These are phyloP conservation scores for Scedosporium boydii DNA, from an alignment of 2,329 filamentous ascomycete genomes.

Conservation along the genomic window DNA sequence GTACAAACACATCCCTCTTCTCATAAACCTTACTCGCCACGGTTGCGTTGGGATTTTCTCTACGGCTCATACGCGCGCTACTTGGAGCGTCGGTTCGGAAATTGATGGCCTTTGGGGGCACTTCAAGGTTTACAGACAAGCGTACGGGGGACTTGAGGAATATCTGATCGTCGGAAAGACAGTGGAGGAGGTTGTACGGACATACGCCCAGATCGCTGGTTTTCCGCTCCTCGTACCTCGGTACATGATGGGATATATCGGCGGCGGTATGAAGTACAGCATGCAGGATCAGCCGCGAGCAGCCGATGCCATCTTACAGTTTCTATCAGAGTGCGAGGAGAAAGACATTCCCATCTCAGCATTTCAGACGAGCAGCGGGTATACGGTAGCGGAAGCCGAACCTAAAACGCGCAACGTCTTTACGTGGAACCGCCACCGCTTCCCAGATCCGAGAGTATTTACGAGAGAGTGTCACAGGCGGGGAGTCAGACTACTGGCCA, in stretches of 20 bases:
- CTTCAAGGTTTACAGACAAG: conserved; percentile 66
- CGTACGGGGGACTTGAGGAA: conserved; percentile 62
- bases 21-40: conserved; percentile 56
- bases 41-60: conserved; percentile 62
- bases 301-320: conserved; percentile 50
- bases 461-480: conserved; percentile 50
- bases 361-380: conserved; percentile 65
- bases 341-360: conserved; percentile 62
- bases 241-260: conserved; percentile 66
- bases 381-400: conserved; percentile 56
- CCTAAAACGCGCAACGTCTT: conserved; percentile 64
- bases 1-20: conserved; percentile 66
- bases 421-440: conserved; percentile 60
- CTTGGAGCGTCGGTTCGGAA: conserved; percentile 59
- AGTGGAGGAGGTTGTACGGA: conserved; percentile 53
- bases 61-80: conserved; percentile 52
- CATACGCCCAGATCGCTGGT: conserved; percentile 59
- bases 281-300: conserved; percentile 40
- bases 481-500: conserved; percentile 59
- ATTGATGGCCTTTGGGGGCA: conserved; percentile 69
- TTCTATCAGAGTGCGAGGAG: conserved; percentile 50
- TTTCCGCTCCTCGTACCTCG: conserved; percentile 59
- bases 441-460: conserved; percentile 58
- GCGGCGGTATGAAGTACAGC: conserved; percentile 50
- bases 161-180: conserved; percentile 60